A percentile compares a stretch with the other conserved stretches of the same genome.
These are phyloP conservation scores for Claviceps sp. DNA, from an alignment of 2,329 filamentous ascomycete species.

Conservation along the genomic window DNA sequence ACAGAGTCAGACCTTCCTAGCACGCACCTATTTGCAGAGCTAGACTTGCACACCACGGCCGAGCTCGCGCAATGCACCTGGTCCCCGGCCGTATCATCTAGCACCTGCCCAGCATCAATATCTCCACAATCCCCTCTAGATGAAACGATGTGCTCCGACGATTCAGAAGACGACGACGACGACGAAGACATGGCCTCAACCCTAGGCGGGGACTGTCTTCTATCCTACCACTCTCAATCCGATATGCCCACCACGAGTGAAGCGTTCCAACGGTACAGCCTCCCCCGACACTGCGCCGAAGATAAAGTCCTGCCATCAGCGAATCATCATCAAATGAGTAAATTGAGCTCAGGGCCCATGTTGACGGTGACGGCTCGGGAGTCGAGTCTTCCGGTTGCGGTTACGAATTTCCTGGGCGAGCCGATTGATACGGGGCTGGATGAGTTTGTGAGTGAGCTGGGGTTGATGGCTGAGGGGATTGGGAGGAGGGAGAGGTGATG, in stretches of 20 bases:
- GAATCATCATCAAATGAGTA: constrained; percentile 1
- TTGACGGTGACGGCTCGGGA: constrained; percentile 13
- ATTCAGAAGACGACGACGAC: constrained; percentile 30
- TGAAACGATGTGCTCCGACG: constrained; percentile 32
- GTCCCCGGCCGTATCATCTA: constrained; percentile 17
- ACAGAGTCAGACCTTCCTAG: constrained; percentile 9
- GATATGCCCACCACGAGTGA: constrained; percentile 7
- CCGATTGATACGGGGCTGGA: constrained; percentile 25
- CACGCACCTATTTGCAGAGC: constrained; percentile 7
- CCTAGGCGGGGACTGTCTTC: constrained; percentile 23
- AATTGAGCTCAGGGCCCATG: constrained; percentile 14
- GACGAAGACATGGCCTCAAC: constrained; percentile 23
- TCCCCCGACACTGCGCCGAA: constrained; percentile 23
- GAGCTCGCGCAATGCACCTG: constrained; percentile 11
- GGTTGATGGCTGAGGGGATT: constrained; percentile 39
- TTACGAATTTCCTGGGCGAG: constrained; percentile 17
- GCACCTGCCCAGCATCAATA: constrained; percentile 19
- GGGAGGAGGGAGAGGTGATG: constrained; percentile 14
- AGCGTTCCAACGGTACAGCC: constrained; percentile 28
- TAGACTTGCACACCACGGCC: constrained; percentile 11
- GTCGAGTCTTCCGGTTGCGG: constrained; percentile 9
- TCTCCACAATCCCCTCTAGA: constrained; percentile 26
- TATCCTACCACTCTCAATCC: constrained; percentile 13
- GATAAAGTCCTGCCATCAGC: constrained; percentile 7
- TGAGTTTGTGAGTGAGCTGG: constrained; percentile 31